Conservation (phyloP, 352 stramenopile genomes). For the Phytophthora cryptogea region DNA sequence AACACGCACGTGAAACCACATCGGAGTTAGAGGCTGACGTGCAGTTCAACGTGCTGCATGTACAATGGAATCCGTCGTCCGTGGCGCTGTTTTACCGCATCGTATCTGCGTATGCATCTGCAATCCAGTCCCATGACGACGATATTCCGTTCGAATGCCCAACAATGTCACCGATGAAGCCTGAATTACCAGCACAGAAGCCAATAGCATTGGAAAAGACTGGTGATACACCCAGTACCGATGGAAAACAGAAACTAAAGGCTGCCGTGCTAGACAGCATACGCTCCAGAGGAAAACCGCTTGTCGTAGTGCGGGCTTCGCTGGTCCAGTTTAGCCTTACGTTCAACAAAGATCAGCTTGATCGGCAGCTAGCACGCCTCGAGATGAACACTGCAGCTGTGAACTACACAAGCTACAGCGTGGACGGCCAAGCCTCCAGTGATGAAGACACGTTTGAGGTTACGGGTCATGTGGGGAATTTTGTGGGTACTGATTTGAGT, state of each 20-base stretch:
- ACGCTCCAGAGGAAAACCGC: constrained; percentile 19
- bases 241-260: constrained; percentile 7
- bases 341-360: constrained; percentile 82
- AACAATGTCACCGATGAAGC: constrained; percentile 6
- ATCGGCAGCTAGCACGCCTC: constrained; percentile 68
- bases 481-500: constrained; percentile 75
- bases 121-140: constrained; percentile 48
- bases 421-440: constrained; percentile 5
- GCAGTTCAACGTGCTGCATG: constrained; percentile 70
- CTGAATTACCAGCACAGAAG: constrained; percentile 1
- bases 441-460: constrained; percentile 37
- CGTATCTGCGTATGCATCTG: constrained; percentile 55
- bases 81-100: constrained; percentile 79
- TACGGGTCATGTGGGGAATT: constrained; percentile 66
- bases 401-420: constrained; percentile 42
- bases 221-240: neutral
- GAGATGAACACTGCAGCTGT: constrained; percentile 61
- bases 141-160: constrained; percentile 14
- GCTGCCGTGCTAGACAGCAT: constrained; percentile 11
- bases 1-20: constrained; percentile 1
- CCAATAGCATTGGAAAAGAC: neutral
- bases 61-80: constrained; percentile 88
- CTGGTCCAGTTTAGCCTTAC: constrained; percentile 78
- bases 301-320: constrained; percentile 55
- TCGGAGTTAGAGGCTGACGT: constrained; percentile 56